Base-by-base conservation (phyloP, 805 yeast genomes). In the Candida qinlingensis region DNA sequence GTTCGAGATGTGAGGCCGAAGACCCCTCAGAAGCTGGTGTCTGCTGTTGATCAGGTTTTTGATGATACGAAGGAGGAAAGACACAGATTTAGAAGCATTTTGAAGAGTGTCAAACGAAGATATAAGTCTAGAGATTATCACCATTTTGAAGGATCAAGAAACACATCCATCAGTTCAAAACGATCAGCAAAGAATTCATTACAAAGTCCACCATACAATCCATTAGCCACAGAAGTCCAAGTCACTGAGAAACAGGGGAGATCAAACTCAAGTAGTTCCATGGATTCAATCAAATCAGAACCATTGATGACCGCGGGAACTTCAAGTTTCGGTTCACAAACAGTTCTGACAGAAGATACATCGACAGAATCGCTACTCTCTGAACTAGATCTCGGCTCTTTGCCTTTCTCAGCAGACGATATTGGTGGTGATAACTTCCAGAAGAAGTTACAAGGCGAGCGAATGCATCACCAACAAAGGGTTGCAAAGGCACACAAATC, bases 391-490 rank as follows among this genome's bases (percentile, higher is more conserved):
- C 34, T 50, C 1, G 42, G 46, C n/a, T 41, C 29, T 6, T 13
- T 58, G 2, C 63, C 62, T 9, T 58, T 55, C 44, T 55, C 62
- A 4, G 62, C 63, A 2, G 52, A 52, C 4, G 54, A 54, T 1
- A 50, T 59, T 37, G 60, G 62, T 2, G 41, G 34, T 6, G 28
- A 39, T 11, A n/a, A n/a, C 6, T 40, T 37, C 39, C 33, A 19
- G 33, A 35, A 7, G 12, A 48, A 29, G 30, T n/a, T 44, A 28
- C 46, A 37, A 1, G 29, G 36, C 3, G 46, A 43, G 34, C 45
- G 50, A 36, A 12, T 34, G 7, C 48, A 50, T 37, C 45, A 50
- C 10, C 43, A 43, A 8, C 29, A 42, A 27, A 40, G 49, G 41
- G 46, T 11, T 4, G 35, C 26, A 28, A 26, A 42, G 4, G 34